Evolutionary conservation across 257 asterid species (phyloP), one percentile per base, ranked within the genome.

Genomic region (Misopates orontium): DNA sequence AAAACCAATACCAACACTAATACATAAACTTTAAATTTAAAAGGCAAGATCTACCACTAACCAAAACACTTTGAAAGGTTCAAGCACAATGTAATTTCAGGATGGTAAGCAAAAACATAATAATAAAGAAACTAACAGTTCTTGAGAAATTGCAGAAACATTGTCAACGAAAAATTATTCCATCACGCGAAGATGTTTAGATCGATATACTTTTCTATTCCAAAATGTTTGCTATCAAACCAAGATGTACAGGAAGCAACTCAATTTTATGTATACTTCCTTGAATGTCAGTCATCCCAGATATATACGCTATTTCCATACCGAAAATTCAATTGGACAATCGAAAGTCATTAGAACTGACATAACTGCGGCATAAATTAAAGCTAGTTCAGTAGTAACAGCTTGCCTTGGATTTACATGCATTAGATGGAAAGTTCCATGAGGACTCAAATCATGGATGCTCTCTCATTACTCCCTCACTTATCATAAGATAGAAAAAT

Each of bases 161-260:
- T 41, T 67, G 56, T 32, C 36, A 8, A 22, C 42, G 40, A 32
- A 42, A 66, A 61, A 16, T 50, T 45, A 49, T 11, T 40, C 20
- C 9, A 19, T 17, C 65, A 70, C 39, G 69, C 60, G 19, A 32
- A 56, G 57, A 63, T 52, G 44, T 69, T 39, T 41, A 57, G 51
- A 60, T 75, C 65, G 31, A 70, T 36, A 31, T 45, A 11, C 56
- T 28, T 51, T 54, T 42, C 63, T 13, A 23, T 49, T 64, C 60
- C 10, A 47, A 61, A 42, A 1, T 48, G 41, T 13, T 42, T 25
- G 67, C 16, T 3, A 68, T 23, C 41, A 11, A 55, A 68, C 60
- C 28, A 56, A 53, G 10, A 36, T 21, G 21, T 48, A n/a, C 44
- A 62, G 48, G 39, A 51, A 64, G 40, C 17, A 58, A 42, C 50